Base-by-base conservation (phyloP, 2,329 filamentous ascomycete genomes). In the Hypoxylon sp. region DNA sequence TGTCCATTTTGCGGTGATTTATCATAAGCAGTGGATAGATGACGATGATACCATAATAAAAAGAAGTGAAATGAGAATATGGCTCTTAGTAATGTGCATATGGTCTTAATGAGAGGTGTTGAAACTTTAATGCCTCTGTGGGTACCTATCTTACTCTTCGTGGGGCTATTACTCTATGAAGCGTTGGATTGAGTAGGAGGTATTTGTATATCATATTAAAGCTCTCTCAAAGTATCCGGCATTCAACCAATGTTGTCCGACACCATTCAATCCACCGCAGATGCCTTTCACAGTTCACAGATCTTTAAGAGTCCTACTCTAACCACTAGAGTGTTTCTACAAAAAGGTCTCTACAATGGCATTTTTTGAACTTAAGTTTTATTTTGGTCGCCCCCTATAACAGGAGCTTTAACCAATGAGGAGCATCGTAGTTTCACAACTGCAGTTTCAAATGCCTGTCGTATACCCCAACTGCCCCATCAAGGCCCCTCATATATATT, bases 1-100 rank as follows among this genome's bases (percentile, higher is more conserved):
- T 38, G 36, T 14, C 1, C 6, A 6, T 25, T 23, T 23, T 23
- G 23, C 23, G 5, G 34, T n/a, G 13, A 14, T 5, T 23, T 23
- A 23, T 23, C 23, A 23, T 23, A 23, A 7, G 5, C n/a, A 17
- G n/a, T 41, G 36, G 7, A 17, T 21, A 19, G 36, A n/a, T 38
- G 38, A 43, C 17, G 17, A 49, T 49, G 46, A 60, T 65, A 61
- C 56, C 62, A 65, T 56, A 49, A 65, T 65, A n/a, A 14, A 36
- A 52, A n/a, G n/a, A 50, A 21, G 45, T 62, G 38, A 64, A 49
- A 32, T 56, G 17, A 21, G 17, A 43, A 9, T n/a, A 5, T 41
- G 5, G 38, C n/a, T 9, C n/a, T 9, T 6, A 9, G n/a, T 41
- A 7, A 21, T 19, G 28, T 19, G 7, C 38, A 9, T 43, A 17